Base-by-base conservation (phyloP, 2,329 filamentous ascomycete species). In the Colletotrichum agaves region DNA sequence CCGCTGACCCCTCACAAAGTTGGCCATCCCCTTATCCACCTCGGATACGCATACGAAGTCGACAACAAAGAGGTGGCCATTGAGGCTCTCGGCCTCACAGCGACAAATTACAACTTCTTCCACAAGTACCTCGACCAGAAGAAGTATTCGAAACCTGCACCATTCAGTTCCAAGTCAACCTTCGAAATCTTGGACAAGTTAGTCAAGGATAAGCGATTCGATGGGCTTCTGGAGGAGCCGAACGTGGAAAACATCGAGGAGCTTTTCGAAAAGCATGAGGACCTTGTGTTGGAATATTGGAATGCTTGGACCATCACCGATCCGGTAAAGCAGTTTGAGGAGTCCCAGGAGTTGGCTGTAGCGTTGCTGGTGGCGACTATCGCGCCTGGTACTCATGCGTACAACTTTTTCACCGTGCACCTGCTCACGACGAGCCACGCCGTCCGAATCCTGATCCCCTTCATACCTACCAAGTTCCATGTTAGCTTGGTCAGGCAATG, bases 1-100 rank as follows among this genome's bases (percentile, higher is more conserved):
- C 13, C 55, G 63, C 77, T 82, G 59, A 81, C 71, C 37, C 1
- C 15, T 39, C 19, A 62, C 27, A 4, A 71, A 95, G 92, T 97
- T 69, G 95, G 91, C 17, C 93, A 98, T 74, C 93, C 95, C 1
- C 83, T 98, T n/a, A 96, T 98, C 66, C 96, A 98, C 74, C 85
- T 99, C 2, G 94, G 90, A n/a, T 98, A 97, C 76, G 96, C 94
- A 10, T 95, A 91, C 75, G 95, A 99, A 81, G 85, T 98, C 73
- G 88, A 92, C 69, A 96, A 88, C 72, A 91, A 91, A 66, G 95
- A 97, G 71, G 77, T 98, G 19, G 94, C 90, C 53, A 96, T 97
- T 79, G 96, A 99, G 82, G 92, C 94, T 1, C 85, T 99, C 0
- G 89, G 88, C 0, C 83, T 97, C 69, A 84, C 90, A 0, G 83